Evolutionary conservation across 1,284 basidiomycete genomes (phyloP), one percentile per base, ranked within the genome.

Genomic region (Cryptococcus sp.): DNA sequence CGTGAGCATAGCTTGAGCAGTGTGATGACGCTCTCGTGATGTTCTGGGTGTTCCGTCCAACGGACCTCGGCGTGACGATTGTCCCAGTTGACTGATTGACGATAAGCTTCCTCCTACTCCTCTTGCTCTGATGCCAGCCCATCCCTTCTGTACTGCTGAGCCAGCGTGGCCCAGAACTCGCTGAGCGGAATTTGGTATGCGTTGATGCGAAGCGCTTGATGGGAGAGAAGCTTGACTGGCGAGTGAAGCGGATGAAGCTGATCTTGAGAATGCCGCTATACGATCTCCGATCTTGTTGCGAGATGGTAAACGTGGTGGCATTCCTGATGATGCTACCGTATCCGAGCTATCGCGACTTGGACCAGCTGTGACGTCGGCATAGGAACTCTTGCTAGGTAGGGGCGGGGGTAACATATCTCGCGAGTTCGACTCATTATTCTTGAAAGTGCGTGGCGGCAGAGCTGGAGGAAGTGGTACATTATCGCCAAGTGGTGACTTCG

Each of bases 81-180:
- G 60, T 56, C 51, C 57, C 3, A 59, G 34, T 4, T 49, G 37
- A 24, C 53, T 55, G 48, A 70, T 61, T n/a, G 59, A 61, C 46
- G 63, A 65, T 37, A 70, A 67, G 56, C 64, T 66, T 21, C 65
- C 69, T 24, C 66, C 63, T 13, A 70, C 64, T 14, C 70, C 69
- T 31, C 68, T 56, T 4, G 69, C 60, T n/a, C 70, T 52, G 28
- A 69, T 49, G 4, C 67, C 67, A 9, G 66, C 66, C 71, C 69
- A 71, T 4, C 67, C 66, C 46, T 69, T 70, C 48, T 62, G 60
- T 2, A 73, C 69, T 0, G 69, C 71, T 18, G 65, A 64, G 3
- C 69, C 67, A n/a, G 70, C 70, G 21, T 61, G 57, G 0, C 66
- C 70, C 2, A 73, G 45, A 2, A 70, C 66, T 25, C 64, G 56